Base-by-base conservation (phyloP, 441 rosid genomes). In the Bruguiera hainesii region DNA sequence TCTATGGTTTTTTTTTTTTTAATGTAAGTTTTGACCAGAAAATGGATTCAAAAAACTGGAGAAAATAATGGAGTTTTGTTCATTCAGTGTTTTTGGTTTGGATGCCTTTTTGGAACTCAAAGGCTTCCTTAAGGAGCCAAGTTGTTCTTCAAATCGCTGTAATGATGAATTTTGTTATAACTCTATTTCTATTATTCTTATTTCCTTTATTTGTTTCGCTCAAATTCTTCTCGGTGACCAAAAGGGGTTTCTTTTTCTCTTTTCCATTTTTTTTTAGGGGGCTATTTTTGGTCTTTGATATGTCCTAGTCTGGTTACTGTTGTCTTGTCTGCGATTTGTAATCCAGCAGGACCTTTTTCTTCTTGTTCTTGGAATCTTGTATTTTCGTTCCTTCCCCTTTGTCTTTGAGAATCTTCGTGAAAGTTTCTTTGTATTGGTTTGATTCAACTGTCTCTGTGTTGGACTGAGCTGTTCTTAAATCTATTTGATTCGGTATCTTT, bases 351-450 rank as follows among this genome's bases (percentile, higher is more conserved):
- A 23, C 66, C 62, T 57, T 74, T 57, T 48, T 42, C 66, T 60
- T 66, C 70, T 71, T 50, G 73, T 37, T 80, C 77, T 87, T 86
- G 92, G 88, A 78, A 60, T 63, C 59, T 55, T 55, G 58, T 55
- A 55, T 23, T 23, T 23, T 55, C 29, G 58, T 55, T 55, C 58
- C 28, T 55, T 55, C 16, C 13, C 28, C 29, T 10, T 23, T 55
- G 29, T 23, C 58, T 55, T 55, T 9, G 16, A 26, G 58, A 23
- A 55, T 23, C 58, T 55, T 23, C 1, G 18, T 23, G 21, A 26
- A 55, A 23, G 28, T 23, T 55, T 23, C 28, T 42, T 8, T 10
- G 58, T 6, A 10, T 55, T 23, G 11, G 5, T 23, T 23, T 21
- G 58, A 55, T 26, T 55, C 16, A 55, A 55, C 58, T 10, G 16